Percentiles rank a stretch among this genome's conserved stretches.
Conservation (phyloP, 2,329 filamentous ascomycete species). For the Aspergillus udagawae region DNA sequence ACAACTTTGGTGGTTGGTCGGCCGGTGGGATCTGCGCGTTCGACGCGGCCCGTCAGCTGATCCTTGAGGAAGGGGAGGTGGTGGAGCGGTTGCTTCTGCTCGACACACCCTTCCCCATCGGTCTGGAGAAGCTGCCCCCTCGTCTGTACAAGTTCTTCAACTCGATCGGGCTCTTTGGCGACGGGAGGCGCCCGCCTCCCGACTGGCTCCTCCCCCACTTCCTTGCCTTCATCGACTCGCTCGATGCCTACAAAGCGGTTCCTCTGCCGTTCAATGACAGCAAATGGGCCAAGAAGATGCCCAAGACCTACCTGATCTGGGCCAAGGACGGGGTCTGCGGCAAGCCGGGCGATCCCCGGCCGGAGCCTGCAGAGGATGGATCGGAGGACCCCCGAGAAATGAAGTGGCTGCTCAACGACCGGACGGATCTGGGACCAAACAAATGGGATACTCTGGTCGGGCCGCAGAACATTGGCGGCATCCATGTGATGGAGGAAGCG, state of each 20-base stretch:
- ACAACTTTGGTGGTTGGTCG: slow-evolving; percentile 70
- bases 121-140: slow-evolving; percentile 63
- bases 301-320: slow-evolving; percentile 45
- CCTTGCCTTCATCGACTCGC: slow-evolving; percentile 45
- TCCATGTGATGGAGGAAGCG: slow-evolving; percentile 30
- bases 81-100: slow-evolving; percentile 62
- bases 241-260: slow-evolving; percentile 42
- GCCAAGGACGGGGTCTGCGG: slow-evolving; percentile 47
- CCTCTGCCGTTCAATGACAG: slow-evolving; percentile 29
- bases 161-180: slow-evolving; percentile 45
- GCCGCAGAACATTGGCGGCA: slow-evolving; percentile 30
- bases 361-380: slow-evolving; percentile 36
- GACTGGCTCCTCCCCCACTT: slow-evolving; percentile 52
- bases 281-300: slow-evolving; percentile 31
- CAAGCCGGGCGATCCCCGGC: slow-evolving; percentile 38
- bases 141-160: slow-evolving; percentile 50
- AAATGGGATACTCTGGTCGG: slow-evolving; percentile 46
- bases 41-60: slow-evolving; percentile 60
- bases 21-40: slow-evolving; percentile 71
- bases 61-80: slow-evolving; percentile 49
- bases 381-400: slow-evolving; percentile 45
- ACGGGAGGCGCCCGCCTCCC: slow-evolving; percentile 41
- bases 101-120: slow-evolving; percentile 63
- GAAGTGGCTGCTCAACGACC: slow-evolving; percentile 47
- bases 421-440: slow-evolving; percentile 46